Conservation (phyloP, 2,329 filamentous ascomycete genomes). For the Ascochyta koolunga region DNA sequence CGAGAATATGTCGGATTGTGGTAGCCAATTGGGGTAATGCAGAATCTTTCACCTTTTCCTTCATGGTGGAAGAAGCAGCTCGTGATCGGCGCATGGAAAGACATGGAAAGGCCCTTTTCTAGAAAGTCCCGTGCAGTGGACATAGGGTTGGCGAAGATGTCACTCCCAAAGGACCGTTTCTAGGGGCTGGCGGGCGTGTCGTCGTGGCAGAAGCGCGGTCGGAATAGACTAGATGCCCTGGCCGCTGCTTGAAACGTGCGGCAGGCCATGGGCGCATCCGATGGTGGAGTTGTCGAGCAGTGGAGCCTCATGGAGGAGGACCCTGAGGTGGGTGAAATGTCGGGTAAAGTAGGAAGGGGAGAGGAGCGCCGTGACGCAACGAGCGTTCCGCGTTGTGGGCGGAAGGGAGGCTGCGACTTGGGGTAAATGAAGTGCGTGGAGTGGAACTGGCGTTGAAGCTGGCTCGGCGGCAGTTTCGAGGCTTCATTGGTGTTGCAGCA, state of each 20-base stretch:
- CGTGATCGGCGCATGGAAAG: not conserved
- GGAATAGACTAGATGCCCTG: slow-evolving; percentile 20
- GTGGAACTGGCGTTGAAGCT: slow-evolving; percentile 8
- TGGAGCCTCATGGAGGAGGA: slow-evolving; percentile 27
- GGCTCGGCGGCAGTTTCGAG: not conserved
- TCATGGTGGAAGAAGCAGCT: not conserved
- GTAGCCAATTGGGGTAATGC: not conserved
- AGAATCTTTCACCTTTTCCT: not conserved
- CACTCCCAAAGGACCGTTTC: not conserved
- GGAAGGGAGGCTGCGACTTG: slow-evolving; percentile 21
- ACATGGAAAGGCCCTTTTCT: slow-evolving; percentile 4
- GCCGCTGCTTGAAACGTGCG: slow-evolving; percentile 25
- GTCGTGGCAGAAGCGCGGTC: slow-evolving; percentile 23
- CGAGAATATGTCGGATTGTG: not conserved
- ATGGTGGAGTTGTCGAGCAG: slow-evolving; percentile 25
- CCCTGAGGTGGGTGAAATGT: slow-evolving; percentile 28
- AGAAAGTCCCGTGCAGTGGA: not conserved
- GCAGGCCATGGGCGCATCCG: slow-evolving; percentile 16
- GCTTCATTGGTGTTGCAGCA: not conserved
- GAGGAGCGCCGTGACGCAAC: slow-evolving; percentile 18
- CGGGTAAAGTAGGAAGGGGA: slow-evolving; percentile 32
- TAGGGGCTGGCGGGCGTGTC: not conserved
- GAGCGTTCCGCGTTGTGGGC: slow-evolving; percentile 11
- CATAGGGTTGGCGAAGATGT: not conserved
- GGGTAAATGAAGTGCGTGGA: slow-evolving; percentile 18